phyloP scores from a whole-genome alignment of 1,284 basidiomycete genomes.

The Naganishia liquefaciens region DNA sequence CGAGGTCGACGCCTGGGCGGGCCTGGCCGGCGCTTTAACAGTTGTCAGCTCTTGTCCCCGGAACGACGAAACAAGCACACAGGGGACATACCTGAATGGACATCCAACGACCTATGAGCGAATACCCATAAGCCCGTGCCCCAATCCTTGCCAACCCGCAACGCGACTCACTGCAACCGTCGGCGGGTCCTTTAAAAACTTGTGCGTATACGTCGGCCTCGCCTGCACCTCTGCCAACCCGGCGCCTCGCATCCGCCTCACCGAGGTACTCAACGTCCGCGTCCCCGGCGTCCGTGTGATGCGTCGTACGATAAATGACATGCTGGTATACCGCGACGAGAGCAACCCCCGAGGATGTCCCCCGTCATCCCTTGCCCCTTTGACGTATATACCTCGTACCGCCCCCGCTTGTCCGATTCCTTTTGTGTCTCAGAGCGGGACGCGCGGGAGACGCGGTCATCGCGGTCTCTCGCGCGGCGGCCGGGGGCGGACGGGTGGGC shows the following conservation, averaged over 20 bases:
- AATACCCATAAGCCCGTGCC: constrained; percentile 19
- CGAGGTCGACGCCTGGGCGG: constrained; percentile 82
- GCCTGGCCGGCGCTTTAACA: constrained; percentile 57
- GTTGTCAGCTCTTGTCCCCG: constrained; percentile 49
- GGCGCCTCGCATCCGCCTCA: neutral
- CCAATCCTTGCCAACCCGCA: constrained; percentile 19
- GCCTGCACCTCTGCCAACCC: constrained; percentile 8
- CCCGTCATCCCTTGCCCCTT: too few relatives aligned
- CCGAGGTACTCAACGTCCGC: constrained; percentile 6
- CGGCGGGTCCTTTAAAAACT: constrained; percentile 67
- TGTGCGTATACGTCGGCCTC: constrained; percentile 43
- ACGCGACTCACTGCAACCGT: constrained; percentile 63
- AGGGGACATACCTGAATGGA: constrained; percentile 64
- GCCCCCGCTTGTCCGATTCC: too few relatives aligned
- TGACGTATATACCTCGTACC: too few relatives aligned
- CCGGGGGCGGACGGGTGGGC: too few relatives aligned
- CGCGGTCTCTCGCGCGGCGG: too few relatives aligned
- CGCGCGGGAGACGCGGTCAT: too few relatives aligned
- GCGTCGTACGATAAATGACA: constrained; percentile 1
- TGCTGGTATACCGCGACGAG: neutral
- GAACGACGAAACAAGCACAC: too few relatives aligned
- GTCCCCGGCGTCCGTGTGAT: neutral
- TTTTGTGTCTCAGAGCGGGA: too few relatives aligned
- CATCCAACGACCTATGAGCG: constrained; percentile 69
- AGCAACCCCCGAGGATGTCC: too few relatives aligned